Evolutionary conservation across 2,329 filamentous ascomycete species (phyloP), one percentile per base, ranked within the genome.

Genomic region (Aureobasidium sp.): DNA sequence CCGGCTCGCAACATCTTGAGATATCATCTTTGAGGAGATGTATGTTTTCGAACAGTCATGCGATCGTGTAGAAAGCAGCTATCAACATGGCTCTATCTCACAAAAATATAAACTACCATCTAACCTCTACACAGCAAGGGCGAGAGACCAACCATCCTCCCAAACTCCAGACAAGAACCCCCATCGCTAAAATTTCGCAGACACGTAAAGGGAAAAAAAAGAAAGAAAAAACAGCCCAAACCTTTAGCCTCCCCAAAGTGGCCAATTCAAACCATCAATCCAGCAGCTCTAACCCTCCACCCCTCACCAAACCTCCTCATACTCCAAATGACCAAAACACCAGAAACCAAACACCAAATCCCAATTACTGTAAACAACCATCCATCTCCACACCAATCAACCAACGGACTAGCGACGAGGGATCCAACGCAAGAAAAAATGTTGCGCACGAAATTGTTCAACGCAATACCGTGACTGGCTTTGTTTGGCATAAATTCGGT

Each of bases 401-500:
- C 87, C 61, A 90, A 79, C 0, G 90, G 89, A 64, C 87, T 82
- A 0, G 87, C 83, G 19, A 91, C 82, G 35, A 92, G 73, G 47
- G 82, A 82, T 11, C 88, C 89, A 0, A 90, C 79, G 64, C 87
- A 91, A 54, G 83, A 85, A 68, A 91, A 86, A 42, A 91, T 89
- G 67, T 93, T 94, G 52, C 90, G 79, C 57, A 90, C 79, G 68
- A 93, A 90, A 70, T 93, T 93, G 73, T 93, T 92, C 47, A 92
- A 78, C 0, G 90, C 90, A 3, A 93, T 88, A 1, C 89, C 89
- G 12, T 83, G 83, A 4, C 85, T 88, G 54, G 86, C 87, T 65
- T 82, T 80, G 45, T 83, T 81, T 15, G 88, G 88, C 79, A 93
- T 87, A 70, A 93, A 91, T 70, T 94, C 90, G 0, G 90, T 93